phyloP scores from a whole-genome alignment of 106 monocot genomes.

The Dendrobium catenatum region DNA sequence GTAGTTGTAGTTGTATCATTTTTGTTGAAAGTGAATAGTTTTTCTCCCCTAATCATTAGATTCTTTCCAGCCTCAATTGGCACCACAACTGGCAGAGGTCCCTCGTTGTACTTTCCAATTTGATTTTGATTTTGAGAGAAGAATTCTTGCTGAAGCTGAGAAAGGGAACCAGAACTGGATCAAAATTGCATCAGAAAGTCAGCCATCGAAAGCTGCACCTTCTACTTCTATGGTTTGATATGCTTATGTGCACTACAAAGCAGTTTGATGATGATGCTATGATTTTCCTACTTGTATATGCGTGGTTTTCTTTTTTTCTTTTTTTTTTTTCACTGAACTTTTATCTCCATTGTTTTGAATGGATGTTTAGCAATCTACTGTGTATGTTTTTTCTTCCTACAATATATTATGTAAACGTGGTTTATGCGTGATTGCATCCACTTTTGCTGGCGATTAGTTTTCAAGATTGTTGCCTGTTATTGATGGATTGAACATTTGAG shows the following conservation, averaged over 20 bases:
- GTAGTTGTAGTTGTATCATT: background rate
- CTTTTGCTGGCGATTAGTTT: background rate
- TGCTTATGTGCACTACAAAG: background rate
- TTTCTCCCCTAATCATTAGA: background rate
- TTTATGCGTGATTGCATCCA: background rate
- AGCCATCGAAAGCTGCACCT: slow-evolving; percentile 28
- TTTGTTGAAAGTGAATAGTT: background rate
- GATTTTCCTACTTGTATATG: background rate
- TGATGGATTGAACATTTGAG: background rate
- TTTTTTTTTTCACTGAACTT: background rate
- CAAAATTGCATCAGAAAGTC: slow-evolving; percentile 47
- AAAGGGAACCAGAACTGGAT: slow-evolving; percentile 80
- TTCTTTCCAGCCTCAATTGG: slow-evolving; percentile 66
- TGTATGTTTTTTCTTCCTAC: background rate
- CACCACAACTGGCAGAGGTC: slow-evolving; percentile 58
- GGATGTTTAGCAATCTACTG: background rate
- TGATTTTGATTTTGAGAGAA: slow-evolving; percentile 93
- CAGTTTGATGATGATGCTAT: background rate
- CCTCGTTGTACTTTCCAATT: slow-evolving; percentile 81
- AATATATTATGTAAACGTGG: background rate
- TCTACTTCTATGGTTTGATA: slow-evolving; percentile 42
- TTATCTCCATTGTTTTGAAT: background rate
- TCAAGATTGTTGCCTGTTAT: background rate
- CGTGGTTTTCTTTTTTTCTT: background rate
- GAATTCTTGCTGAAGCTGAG: slow-evolving; percentile 80